Evolutionary conservation across 192 early-diverging fungal species (phyloP), one percentile per base, ranked within the genome.

Genomic region (Chytriomyces sp.): DNA sequence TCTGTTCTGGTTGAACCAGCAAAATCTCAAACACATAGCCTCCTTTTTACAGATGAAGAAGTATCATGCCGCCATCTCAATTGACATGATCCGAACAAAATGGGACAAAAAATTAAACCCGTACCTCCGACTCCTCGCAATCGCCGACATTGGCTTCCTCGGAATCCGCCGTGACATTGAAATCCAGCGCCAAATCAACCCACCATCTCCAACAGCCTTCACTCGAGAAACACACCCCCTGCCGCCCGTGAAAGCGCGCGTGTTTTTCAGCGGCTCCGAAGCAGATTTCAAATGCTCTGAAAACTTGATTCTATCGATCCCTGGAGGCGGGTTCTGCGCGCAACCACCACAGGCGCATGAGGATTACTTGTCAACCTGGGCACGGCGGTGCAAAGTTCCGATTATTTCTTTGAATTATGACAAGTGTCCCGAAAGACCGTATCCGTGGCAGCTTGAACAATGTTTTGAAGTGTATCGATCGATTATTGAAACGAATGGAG

Each of bases 401-500:
- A 89, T 98, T 10, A 77, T 95, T 44, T 90, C 90, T 67, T 85
- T 98, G 59, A 90, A 98, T 75, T 98, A 98, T 69, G 94, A 92
- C 64, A 98, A 98, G 81, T 94, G 95, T 7, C 97, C 96, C 47
- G 97, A 97, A 81, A 89, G 89, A 64, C 97, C 97, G n/a, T 99
- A 94, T 76, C 97, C 97, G 1, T 93, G 88, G 63, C 94, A 91
- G 0, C 79, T 97, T 24, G 91, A 97, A 67, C 94, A 98, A 77
- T 95, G 94, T 78, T 97, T 94, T 82, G 96, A 95, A 74, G 88
- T 93, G 16, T 98, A 97, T 83, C 69, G 85, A 5, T 74, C 78
- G 26, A 87, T 99, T 28, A 82, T 92, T 1, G 90, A 92, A 71
- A 91, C 89, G 60, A 92, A 91, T 67, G 97, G 95, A 35, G 86